These are phyloP conservation scores for Magnaporthiopsis incrustans DNA, from an alignment of 2,329 filamentous ascomycete genomes.

Conservation along the genomic window DNA sequence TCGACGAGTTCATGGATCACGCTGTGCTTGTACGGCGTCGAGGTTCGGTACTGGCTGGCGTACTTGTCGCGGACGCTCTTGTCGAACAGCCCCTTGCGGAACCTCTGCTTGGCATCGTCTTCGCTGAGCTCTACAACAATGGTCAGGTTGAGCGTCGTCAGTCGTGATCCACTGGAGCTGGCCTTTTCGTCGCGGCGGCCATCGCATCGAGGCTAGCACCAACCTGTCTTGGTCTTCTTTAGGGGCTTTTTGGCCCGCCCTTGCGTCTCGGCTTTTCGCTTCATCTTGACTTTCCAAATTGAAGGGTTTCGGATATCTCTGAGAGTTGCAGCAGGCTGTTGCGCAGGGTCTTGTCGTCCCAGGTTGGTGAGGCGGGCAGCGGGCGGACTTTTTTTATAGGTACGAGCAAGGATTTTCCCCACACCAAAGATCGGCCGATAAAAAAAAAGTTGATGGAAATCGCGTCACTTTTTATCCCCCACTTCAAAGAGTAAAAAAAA, in stretches of 20 bases:
- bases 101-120: conserved; percentile 47
- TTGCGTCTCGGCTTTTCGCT: conserved; percentile 49
- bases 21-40: conserved; percentile 78
- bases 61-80: conserved; percentile 49
- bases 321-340: not conserved
- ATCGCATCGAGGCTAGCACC: conserved; percentile 13
- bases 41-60: conserved; percentile 53
- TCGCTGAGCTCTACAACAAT: conserved; percentile 32
- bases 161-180: not conserved
- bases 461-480: not conserved
- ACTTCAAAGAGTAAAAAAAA: not conserved
- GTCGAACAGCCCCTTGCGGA: conserved; percentile 60
- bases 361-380: not conserved
- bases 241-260: conserved; percentile 31
- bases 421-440: conserved; percentile 6
- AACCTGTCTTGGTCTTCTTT: conserved; percentile 44
- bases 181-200: not conserved
- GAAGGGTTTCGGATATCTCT: conserved; percentile 5
- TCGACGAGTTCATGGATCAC: conserved; percentile 79
- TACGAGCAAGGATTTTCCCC: not conserved
- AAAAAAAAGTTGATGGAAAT: conserved; percentile 3
- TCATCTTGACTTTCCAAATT: conserved; percentile 36
- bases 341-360: not conserved
- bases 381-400: not conserved
- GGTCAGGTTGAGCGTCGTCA: conserved; percentile 7